Evolutionary conservation across 2,329 filamentous ascomycete genomes (phyloP), one percentile per base, ranked within the genome.

Genomic region (Ophiostoma himal-ulmi): DNA sequence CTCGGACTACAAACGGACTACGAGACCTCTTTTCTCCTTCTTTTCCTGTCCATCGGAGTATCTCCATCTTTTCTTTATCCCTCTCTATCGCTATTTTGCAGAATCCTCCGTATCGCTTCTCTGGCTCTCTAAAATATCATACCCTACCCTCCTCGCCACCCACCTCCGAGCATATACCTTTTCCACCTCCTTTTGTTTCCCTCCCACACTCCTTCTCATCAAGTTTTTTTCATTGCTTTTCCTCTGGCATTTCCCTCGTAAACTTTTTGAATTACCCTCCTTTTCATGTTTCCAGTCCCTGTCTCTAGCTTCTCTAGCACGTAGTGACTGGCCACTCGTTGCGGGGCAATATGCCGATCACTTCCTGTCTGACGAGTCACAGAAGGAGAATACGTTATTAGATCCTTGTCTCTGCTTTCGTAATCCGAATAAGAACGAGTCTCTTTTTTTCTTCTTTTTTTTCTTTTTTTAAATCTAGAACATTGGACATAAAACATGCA

Each of bases 331-430:
- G 30, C 68, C 69, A 67, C 52, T 67, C 65, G 52, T 39, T 70
- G 48, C 64, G 64, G 69, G 60, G 60, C 68, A 54, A 44, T 39
- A 34, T 57, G 48, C 30, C 13, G 66, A 64, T 48, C 64, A 66
- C 57, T 62, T 7, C 14, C n/a, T 65, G 26, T 69, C 34, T 52
- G 22, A 48, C 60, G 57, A 36, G 52, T 57, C 52, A 57, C 52
- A 26, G 52, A n/a, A 17, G 52, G n/a, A 57, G 52, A 26, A 57
- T 57, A 57, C n/a, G n/a, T 10, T 26, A 57, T 26, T 26, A 57
- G 44, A 48, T 48, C 20, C 37, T 39, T 10, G 11, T 1, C 11
- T 39, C 37, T 48, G 44, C 44, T 48, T 48, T 20, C 44, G 14
- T 26, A 26, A 57, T 26, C 11, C 52, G n/a, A 57, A 57, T 57